Base-by-base conservation (phyloP, 1,284 basidiomycete species). In the Moniliella sp. region DNA sequence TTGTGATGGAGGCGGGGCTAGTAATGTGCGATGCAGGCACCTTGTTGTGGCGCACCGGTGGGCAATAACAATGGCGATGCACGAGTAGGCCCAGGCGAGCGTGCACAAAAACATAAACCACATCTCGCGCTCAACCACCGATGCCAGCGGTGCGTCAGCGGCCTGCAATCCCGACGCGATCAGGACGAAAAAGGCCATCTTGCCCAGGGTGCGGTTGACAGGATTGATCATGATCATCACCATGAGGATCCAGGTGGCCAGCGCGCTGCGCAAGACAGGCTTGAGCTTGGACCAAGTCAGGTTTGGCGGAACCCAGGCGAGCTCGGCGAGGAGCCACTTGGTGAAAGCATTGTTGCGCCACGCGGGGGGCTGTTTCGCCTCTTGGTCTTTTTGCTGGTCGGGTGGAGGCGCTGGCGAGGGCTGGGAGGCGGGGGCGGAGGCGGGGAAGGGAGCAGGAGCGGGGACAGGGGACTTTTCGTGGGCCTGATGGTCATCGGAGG, bases 171-270 rank as follows among this genome's bases (percentile, higher is more conserved):
- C 70, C 0, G 71, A 64, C 1, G 73, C 69, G 4, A 78, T 67
- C 4, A 77, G 60, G 27, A 78, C 68, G 3, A 78, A 50, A 48
- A 77, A 78, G 32, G 69, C 67, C 2, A 74, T 73, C 71, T 74
- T 40, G 2, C 78, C 77, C 52, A 78, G 58, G n/a, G 66, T 42
- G 2, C 44, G 36, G 44, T 72, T 62, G 2, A 71, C 63, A 0
- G 46, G 46, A 0, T 67, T 65, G 33, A 77, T 71, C n/a, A 77
- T 55, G 47, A 78, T 70, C 8, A 78, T 52, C 11, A 79, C 46
- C 10, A 69, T 53, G 14, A 69, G 64, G 3, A 76, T 51, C 74
- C 75, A 79, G 14, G 67, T 74, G 0, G 71, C 64, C 27, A 75
- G 33, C 2, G 74, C 68, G 42, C 70, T 69, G 29, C 78, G 69